Evolutionary conservation across 345 rosid genomes (phyloP), one percentile per base, ranked within the genome.

Genomic region (Dimocarpus longan): DNA sequence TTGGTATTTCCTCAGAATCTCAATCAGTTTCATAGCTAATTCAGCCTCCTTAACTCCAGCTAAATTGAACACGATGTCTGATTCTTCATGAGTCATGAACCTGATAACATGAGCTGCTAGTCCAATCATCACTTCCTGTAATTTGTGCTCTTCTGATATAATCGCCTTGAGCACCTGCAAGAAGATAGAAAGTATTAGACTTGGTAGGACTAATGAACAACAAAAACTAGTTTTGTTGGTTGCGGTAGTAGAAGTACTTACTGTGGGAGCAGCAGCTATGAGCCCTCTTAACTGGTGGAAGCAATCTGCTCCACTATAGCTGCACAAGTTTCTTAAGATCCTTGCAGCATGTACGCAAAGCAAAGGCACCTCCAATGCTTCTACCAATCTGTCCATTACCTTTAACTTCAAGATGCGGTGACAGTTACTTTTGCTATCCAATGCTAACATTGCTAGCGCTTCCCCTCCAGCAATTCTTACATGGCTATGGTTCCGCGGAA

Each of bases 81-180:
- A 84, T 85, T 93, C 97, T 71, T 88, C 81, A 69, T 82, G 71
- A 11, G 76, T 82, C 95, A 91, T 84, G 83, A 84, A 86, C 69
- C 78, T 92, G 85, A 93, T 91, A 67, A 88, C 85, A 70, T 88
- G 92, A 48, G 80, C 87, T 16, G 88, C 95, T 80, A 87, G 84
- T 71, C 94, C 95, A 72, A 89, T 73, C 97, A 96, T 93, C 74
- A 93, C 97, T 89, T 96, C 99, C 67, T 94, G 99, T 76, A 89
- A 67, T 77, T 96, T 96, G 84, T 82, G 80, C 71, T 91, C 92
- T 73, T 82, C 91, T 48, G 89, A 87, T 84, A 88, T 80, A 0
- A 91, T 86, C 57, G 89, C 90, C 87, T 82, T 86, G 16, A 96
- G 89, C 28, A 91, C 96, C 99, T 95, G 89, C 71, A 71, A 71